Base-by-base conservation (phyloP, 1,284 basidiomycete species). In the Taiwanofungus camphoratus region DNA sequence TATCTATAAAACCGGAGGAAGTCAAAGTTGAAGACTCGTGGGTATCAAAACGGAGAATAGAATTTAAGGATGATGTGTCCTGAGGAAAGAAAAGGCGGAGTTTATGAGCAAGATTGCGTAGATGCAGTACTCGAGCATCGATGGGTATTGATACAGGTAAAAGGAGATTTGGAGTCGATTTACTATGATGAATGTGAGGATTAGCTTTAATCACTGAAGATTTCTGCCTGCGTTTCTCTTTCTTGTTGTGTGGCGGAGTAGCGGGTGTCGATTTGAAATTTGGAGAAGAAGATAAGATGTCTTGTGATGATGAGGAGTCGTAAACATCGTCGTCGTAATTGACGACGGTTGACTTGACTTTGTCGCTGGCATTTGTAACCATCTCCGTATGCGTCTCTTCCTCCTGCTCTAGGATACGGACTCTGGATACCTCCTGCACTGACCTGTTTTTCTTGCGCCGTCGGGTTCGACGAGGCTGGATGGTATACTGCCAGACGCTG, bases 21-120 rank as follows among this genome's bases (percentile, higher is more conserved):
- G 44, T 31, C 33, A 53, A 45, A 43, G 58, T 61, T 40, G 61
- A 62, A 46, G 64, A 58, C 12, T 56, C 60, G 2, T 67, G 60
- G 41, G 63, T 65, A 41, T 69, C 64, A 41, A 67, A 59, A 21
- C 68, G 61, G 36, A 76, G 66, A 22, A 82, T 62, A 26, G 59
- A 52, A 21, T 66, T 64, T 30, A 83, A 66, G 21, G 67, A 62
- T 15, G 63, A 64, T 36, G 65, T 66, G 48, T 82, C 76, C 48
- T 73, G 69, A 9, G 76, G 77, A 56, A 82, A 83, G 32, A 74
- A 62, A 48, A 74, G 66, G 36, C 73, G 70, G 39, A 83, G 62
- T 53, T 78, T 78, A 51, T 72, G 68, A 12, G 76, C 74, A 16
- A 83, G 68, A 42, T 67, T 61, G 20, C 76, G 70, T 32, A 82